Conservation (phyloP, 2,329 filamentous ascomycete genomes). For the Ophiostoma australiae region DNA sequence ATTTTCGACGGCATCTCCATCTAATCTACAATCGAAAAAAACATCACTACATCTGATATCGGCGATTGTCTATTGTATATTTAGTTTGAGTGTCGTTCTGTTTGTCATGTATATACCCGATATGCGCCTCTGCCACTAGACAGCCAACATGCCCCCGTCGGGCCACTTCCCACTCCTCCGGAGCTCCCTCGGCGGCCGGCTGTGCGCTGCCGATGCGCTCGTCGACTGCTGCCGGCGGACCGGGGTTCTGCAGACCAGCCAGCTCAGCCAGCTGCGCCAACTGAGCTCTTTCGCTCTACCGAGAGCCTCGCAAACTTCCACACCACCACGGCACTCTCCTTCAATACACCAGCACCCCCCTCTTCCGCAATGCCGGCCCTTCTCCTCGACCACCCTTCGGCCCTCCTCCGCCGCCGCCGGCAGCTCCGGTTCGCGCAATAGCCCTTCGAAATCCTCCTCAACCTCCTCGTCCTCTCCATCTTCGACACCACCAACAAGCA, state of each 20-base stretch:
- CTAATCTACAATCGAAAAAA: slow-evolving; percentile 6
- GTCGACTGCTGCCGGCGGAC: slow-evolving; percentile 2
- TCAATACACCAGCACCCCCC: neutral
- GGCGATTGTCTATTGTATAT: neutral
- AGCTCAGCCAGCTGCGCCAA: neutral
- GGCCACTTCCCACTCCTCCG: slow-evolving; percentile 37
- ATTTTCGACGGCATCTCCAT: slow-evolving; percentile 5
- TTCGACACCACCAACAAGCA: neutral
- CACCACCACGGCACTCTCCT: neutral
- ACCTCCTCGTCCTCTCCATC: neutral
- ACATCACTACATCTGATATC: slow-evolving; percentile 5
- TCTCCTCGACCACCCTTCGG: slow-evolving; percentile 19
- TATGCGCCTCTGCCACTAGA: neutral
- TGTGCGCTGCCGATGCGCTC: slow-evolving; percentile 13
- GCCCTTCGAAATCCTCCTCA: neutral
- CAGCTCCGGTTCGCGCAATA: slow-evolving; percentile 5
- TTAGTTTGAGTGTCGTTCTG: neutral
- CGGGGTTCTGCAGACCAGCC: neutral
- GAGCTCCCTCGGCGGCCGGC: slow-evolving; percentile 37
- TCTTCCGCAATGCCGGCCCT: slow-evolving; percentile 16
- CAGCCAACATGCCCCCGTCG: slow-evolving; percentile 33
- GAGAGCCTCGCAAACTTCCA: neutral
- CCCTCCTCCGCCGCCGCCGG: slow-evolving; percentile 17
- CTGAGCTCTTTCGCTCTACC: neutral
- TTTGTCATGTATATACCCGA: neutral